Conservation (phyloP, 1,139 yeast genomes). For the Debaryomyces udenii region DNA sequence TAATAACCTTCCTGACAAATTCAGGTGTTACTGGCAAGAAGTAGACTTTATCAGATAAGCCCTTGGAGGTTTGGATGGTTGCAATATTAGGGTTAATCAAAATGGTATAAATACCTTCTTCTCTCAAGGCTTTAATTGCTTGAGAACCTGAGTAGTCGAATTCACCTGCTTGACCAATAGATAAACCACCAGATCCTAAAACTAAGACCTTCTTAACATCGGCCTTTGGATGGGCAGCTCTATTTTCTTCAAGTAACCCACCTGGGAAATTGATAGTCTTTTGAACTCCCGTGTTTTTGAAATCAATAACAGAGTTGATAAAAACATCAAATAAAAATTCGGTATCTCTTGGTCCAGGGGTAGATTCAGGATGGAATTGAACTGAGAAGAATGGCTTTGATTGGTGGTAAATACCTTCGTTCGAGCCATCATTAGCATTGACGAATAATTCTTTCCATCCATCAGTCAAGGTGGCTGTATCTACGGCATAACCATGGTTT, state of each 20-base stretch:
- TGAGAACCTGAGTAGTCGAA: constrained; percentile 98
- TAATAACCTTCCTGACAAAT: constrained; percentile 91
- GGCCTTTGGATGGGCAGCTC: constrained; percentile 71
- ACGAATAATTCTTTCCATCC: constrained; percentile 96
- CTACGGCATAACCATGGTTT: constrained; percentile 98
- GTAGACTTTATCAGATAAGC: constrained; percentile 96
- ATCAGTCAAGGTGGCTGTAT: constrained; percentile 64
- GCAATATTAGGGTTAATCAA: constrained; percentile 98
- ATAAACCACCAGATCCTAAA: constrained; percentile 97
- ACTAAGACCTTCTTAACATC: constrained; percentile 93
- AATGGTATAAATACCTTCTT: constrained; percentile 95
- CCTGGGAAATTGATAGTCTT: constrained; percentile 91
- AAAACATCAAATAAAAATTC: constrained; percentile 96
- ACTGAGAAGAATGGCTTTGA: constrained; percentile 94
- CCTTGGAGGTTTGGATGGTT: constrained; percentile 97
- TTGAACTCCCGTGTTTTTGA: constrained; percentile 54
- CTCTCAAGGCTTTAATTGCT: constrained; percentile 92
- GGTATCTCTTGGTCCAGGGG: constrained; percentile 99
- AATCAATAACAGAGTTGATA: constrained; percentile 75
- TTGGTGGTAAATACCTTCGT: constrained; percentile 96
- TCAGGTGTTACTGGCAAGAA: constrained; percentile 96
- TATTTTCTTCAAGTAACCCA: constrained; percentile 73
- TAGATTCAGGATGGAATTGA: constrained; percentile 98
- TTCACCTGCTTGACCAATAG: constrained; percentile 99
- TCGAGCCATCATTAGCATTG: constrained; percentile 95